Base-by-base conservation (phyloP, 176 grass and related monocot species). In the Metroxylon sagu region DNA sequence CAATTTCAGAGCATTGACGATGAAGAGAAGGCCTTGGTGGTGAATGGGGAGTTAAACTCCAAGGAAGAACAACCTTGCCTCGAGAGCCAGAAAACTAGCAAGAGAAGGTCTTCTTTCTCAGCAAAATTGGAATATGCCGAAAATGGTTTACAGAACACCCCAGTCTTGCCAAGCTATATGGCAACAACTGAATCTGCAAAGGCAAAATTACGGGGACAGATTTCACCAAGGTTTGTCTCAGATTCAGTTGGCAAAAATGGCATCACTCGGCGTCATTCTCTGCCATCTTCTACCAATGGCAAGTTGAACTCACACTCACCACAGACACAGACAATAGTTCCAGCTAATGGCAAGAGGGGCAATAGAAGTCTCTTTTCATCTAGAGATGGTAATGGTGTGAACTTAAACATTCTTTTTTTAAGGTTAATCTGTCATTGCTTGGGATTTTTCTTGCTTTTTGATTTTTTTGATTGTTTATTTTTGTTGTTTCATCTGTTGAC, bases 21-120 rank as follows among this genome's bases (percentile, higher is more conserved):
- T 15, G 78, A 68, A 77, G 66, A 80, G 16, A 74, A 74, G 67
- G 52, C 51, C 56, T 43, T 62, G 66, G 49, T 30, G 21, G 72
- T 69, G 67, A 79, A 85, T 75, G 87, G 74, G 35, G 68, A 83
- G 51, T 5, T 63, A 73, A 69, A 18, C 60, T 75, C 69, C 70
- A 79, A 71, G 27, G 84, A 83, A 76, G 89, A 93, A 27, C 64
- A 59, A 64, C 21, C 19, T 28, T 68, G 18, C 51, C 59, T 64
- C 69, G 76, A 73, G 73, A 77, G 17, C 29, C 71, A 78, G 59
- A 97, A 76, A 82, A 80, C 77, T 18, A 79, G 67, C 43, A 96
- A 88, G 67, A 83, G 84, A 31, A 85, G 82, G 70, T 87, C 77
- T 77, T 91, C 87, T 15, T 82, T 85, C 72, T 80, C 87, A 68